Base-by-base conservation (phyloP, 1,284 basidiomycete species). In the Earliella scabrosa region DNA sequence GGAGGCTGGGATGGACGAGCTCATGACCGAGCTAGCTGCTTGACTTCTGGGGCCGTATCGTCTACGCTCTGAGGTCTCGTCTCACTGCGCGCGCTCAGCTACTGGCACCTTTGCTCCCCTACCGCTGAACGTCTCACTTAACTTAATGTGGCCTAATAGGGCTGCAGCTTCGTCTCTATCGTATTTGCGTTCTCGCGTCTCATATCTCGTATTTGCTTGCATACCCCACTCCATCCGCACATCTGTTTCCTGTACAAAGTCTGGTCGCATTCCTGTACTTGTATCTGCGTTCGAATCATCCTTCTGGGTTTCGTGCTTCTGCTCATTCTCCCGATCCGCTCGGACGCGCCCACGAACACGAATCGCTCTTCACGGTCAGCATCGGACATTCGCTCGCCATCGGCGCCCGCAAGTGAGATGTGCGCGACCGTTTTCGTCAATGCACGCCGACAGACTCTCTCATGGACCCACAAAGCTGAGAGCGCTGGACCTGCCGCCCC, bases 261-360 rank as follows among this genome's bases (percentile, higher is more conserved):
- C 24, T 29, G 41, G 45, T 54, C 36, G 36, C 52, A 47, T 41
- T 14, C 29, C 16, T 53, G 52, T 53, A 53, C 45, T 53, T 47
- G 52, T 53, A 53, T 53, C 52, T 53, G 45, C 23, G 35, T 27
- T 53, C 35, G 21, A 43, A 31, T 23, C 21, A 41, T 27, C 34
- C 23, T 21, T 31, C 34, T 40, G 36, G 29, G 10, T 18, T 27
- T n/a, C 38, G 45, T 47, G 45, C 52, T 53, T 53, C 52, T 47
- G 32, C 38, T 35, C 21, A 40, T 53, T 47, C 52, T 35, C 36
- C 45, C 45, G 52, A 34, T 34, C 45, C 23, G 16, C 34, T 53
- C 43, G 50, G 50, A 45, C 8, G 20, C 20, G 45, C 31, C 31
- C 21, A 23, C 45, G 31, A 32, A n/a, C 18, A 20, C 14, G 36